Evolutionary conservation across 768 basidiomycete genomes (phyloP).

Genomic region (Hygrophoropsis aurantiaca): DNA sequence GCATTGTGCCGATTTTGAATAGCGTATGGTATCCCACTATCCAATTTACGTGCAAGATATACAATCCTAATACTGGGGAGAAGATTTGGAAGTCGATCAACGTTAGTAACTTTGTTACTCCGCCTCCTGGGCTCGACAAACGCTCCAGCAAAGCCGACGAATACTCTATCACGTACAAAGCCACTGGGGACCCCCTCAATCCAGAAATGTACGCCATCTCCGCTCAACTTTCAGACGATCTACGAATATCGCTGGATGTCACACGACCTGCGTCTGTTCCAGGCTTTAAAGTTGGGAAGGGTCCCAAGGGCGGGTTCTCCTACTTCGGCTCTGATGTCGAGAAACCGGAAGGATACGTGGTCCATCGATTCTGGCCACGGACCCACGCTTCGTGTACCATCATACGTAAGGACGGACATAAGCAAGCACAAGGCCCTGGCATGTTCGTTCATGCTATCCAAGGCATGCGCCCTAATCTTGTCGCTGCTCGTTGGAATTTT

Average conservation of each 20-base stretch:
- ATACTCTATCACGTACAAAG: slow-evolving; percentile 71
- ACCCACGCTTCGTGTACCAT: slow-evolving; percentile 63
- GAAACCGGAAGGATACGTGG: slow-evolving; percentile 80
- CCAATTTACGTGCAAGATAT: slow-evolving; percentile 90
- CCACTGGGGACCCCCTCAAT: slow-evolving; percentile 51
- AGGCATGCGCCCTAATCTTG: slow-evolving; percentile 94
- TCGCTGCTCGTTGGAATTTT: slow-evolving; percentile 96
- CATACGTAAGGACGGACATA: slow-evolving; percentile 63
- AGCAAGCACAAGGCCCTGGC: slow-evolving; percentile 58
- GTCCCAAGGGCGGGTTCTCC: slow-evolving; percentile 84
- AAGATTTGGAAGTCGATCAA: slow-evolving; percentile 86
- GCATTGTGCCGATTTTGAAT: slow-evolving; percentile 15
- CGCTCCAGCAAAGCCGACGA: slow-evolving; percentile 85
- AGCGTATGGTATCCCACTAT: slow-evolving; percentile 94
- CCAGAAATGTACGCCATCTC: slow-evolving; percentile 80
- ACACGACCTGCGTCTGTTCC: slow-evolving; percentile 66
- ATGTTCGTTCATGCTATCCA: slow-evolving; percentile 97
- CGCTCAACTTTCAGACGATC: slow-evolving; percentile 75
- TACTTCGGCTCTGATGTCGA: slow-evolving; percentile 74
- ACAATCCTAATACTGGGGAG: slow-evolving; percentile 74
- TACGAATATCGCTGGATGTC: slow-evolving; percentile 78
- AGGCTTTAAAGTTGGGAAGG: slow-evolving; percentile 91
- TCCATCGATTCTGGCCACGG: slow-evolving; percentile 91
- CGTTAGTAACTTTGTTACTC: slow-evolving; percentile 74
- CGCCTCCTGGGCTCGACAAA: slow-evolving; percentile 79